These are phyloP conservation scores for Flueggea neowawraea DNA, from an alignment of 441 rosid genomes.

Conservation along the genomic window DNA sequence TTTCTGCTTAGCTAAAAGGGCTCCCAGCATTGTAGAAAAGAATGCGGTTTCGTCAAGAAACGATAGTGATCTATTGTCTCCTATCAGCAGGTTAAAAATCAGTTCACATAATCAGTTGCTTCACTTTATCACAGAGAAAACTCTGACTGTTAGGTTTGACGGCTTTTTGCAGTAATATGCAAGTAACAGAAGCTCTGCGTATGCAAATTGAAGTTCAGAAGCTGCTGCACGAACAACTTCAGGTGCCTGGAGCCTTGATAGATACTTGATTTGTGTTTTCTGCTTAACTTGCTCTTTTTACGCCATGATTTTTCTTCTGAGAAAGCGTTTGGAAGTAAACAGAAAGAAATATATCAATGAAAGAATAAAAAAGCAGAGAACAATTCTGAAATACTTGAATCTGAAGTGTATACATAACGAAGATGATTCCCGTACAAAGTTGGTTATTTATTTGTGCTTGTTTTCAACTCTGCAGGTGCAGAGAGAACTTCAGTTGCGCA, in stretches of 20 bases:
- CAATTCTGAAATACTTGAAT: not conserved
- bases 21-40: constrained; percentile 11
- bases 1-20: constrained; percentile 15
- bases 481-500: constrained; percentile 26
- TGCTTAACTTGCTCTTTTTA: too few species aligned
- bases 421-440: too few species aligned
- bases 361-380: too few species aligned
- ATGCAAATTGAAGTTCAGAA: constrained; percentile 32
- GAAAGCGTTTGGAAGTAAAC: too few species aligned
- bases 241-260: constrained; percentile 8
- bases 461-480: constrained; percentile 13
- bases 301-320: too few species aligned
- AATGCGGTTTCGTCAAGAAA: constrained; percentile 2
- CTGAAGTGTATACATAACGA: not conserved
- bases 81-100: too few species aligned
- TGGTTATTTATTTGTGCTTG: not conserved
- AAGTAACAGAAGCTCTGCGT: constrained; percentile 18
- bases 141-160: too few species aligned
- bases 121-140: too few species aligned
- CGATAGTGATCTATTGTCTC: not conserved
- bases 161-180: constrained; percentile 8
- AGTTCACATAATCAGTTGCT: too few species aligned
- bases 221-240: constrained; percentile 29
- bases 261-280: not conserved
- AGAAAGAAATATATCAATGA: too few species aligned